Evolutionary conservation across 495 filamentous ascomycete species (phyloP).

Genomic region (Aspergillus nanangensis): DNA sequence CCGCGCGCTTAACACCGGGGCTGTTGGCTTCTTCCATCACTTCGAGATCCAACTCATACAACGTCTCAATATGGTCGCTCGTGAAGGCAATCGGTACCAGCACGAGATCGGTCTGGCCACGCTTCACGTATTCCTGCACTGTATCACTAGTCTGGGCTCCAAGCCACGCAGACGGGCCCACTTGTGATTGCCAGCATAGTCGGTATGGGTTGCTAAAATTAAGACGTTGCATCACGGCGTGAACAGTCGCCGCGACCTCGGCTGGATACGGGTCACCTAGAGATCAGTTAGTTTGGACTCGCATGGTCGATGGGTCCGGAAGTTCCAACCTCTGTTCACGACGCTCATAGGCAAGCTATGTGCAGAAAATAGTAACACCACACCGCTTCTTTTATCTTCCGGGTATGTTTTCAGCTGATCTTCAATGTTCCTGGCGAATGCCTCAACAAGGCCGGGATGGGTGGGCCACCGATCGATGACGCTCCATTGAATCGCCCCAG

Average conservation of each 20-base stretch:
- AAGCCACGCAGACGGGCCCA: slow-evolving; percentile 92
- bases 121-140: slow-evolving; percentile 82
- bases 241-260: slow-evolving; percentile 95
- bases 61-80: slow-evolving; percentile 96
- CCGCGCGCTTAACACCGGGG: slow-evolving; percentile 75
- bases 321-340: slow-evolving; percentile 73
- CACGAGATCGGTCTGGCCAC: slow-evolving; percentile 85
- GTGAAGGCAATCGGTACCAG: slow-evolving; percentile 98
- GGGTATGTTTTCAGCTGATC: slow-evolving; percentile 77
- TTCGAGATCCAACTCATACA: slow-evolving; percentile 93
- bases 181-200: slow-evolving; percentile 96
- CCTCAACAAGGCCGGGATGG: slow-evolving; percentile 84
- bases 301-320: neutral
- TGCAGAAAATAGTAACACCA: slow-evolving; percentile 88
- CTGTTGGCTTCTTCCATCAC: slow-evolving; percentile 88
- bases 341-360: slow-evolving; percentile 97
- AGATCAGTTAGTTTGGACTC: slow-evolving; percentile 13
- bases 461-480: slow-evolving; percentile 97
- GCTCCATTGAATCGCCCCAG: slow-evolving; percentile 85
- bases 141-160: slow-evolving; percentile 89
- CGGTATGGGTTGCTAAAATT: slow-evolving; percentile 85
- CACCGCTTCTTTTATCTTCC: slow-evolving; percentile 66
- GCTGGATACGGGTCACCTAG: slow-evolving; percentile 91
- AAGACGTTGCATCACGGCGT: slow-evolving; percentile 90
- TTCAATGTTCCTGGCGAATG: slow-evolving; percentile 88